phyloP scores from a whole-genome alignment of 345 rosid species.

The Anacardium occidentale region DNA sequence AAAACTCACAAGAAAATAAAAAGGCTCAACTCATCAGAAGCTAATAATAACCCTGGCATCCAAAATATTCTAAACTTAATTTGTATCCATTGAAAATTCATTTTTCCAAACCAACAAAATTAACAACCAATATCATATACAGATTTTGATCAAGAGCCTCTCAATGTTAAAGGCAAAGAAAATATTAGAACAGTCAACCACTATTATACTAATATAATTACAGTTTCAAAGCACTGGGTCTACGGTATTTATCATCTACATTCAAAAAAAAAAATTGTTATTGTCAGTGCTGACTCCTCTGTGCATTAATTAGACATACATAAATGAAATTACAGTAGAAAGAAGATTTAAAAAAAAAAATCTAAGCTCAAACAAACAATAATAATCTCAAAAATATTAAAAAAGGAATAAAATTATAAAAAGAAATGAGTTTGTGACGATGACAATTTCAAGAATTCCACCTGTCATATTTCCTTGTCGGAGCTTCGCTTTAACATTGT shows the following conservation, averaged over 20 bases:
- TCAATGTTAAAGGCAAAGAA: background rate
- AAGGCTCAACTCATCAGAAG: background rate
- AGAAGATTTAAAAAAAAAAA: background rate
- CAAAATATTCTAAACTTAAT: background rate
- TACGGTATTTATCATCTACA: background rate
- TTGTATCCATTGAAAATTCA: background rate
- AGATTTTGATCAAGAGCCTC: background rate
- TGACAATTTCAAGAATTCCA: slow-evolving; percentile 6
- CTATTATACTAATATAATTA: background rate
- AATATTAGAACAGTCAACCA: background rate
- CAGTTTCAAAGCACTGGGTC: background rate
- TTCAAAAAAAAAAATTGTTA: background rate
- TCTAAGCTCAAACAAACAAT: background rate
- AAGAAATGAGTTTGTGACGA: slow-evolving; percentile 1
- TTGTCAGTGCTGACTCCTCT: slow-evolving; percentile 1
- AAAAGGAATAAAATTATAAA: background rate
- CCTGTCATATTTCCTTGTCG: slow-evolving; percentile 62
- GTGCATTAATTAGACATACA: background rate
- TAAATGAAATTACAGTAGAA: background rate
- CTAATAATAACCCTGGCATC: background rate
- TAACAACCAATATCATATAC: background rate
- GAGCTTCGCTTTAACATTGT: slow-evolving; percentile 70
- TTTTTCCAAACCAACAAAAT: background rate
- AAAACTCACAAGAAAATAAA: background rate
- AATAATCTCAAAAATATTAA: background rate